Base-by-base conservation (phyloP, 371 early-diverging fungal species). In the Rhizopus delemar region DNA sequence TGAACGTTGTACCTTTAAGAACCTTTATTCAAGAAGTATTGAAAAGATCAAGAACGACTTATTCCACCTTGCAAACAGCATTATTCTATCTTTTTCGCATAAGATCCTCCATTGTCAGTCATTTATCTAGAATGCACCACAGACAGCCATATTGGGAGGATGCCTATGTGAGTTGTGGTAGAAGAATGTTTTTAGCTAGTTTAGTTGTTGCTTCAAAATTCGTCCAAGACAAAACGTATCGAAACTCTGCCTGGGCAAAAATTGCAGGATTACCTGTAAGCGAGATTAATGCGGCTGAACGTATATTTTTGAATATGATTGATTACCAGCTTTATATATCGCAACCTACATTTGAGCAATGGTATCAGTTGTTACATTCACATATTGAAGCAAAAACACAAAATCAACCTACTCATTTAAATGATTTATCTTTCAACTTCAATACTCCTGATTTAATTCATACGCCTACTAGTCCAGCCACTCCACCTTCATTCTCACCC, bases 211-310 rank as follows among this genome's bases (percentile, higher is more conserved):
- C 90, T 5, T 86, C 87, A 51, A 90, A 90, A 63, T 90, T 86
- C 62, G 82, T 88, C 36, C 81, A 81, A 59, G 90, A 90, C 69
- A 83, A 85, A 59, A 84, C 89, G 32, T 90, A 87, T 65, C 82
- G 88, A 43, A 90, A 88, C 78, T 83, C 81, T 46, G 88, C 88
- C n/a, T 90, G 90, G 90, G 84, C 85, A 49, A 85, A 86, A 68
- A 84, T 90, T 39, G 88, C 90, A 22, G 81, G 85, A 49, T 78
- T 90, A 39, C 82, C 90, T 29, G 80, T 88, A 6, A 49, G 70
- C 15, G 89, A 92, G 75, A 83, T 92, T 63, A 85, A 86, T 74
- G 80, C 80, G 35, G 85, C 90, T 57, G 90, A 90, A 71, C 71
- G 83, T 9, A 81, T 79, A 39, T 90, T 90, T 70, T 60, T 90